Base-by-base conservation (phyloP, 352 stramenopile genomes). In the Ophiocytium majus region DNA sequence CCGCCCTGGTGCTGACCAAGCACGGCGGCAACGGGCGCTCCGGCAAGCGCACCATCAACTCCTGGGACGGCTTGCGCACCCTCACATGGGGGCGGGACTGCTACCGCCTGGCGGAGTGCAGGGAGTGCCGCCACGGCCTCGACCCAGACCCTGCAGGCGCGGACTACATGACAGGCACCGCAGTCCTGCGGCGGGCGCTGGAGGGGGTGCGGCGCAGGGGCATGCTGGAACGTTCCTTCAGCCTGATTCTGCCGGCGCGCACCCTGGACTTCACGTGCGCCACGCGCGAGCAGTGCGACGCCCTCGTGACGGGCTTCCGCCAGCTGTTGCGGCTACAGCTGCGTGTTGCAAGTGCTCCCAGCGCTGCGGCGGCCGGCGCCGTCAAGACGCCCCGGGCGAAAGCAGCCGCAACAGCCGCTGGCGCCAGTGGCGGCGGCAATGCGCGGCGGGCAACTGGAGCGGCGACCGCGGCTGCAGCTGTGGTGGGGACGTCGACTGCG, bases 381-480 rank as follows among this genome's bases (percentile, higher is more conserved):
- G 43, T n/a, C n/a, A n/a, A n/a, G n/a, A n/a, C n/a, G n/a, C n/a
- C n/a, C n/a, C n/a, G n/a, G n/a, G n/a, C n/a, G 17, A 34, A 74
- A n/a, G 35, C 19, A 37, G 66, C 64, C 66, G 0, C 66, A 10
- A n/a, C 28, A 10, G 66, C 31, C 80, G 50, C 32, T 63, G 23
- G 34, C 64, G 66, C 34, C 23, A 1, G 49, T 31, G 64, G 1
- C 28, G 37, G 10, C n/a, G 31, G 31, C 63, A 10, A 34, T 14
- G n/a, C 33, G 35, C 64, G 74, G 50, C 34, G 33, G 43, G 23
- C 34, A 49, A 14, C 76, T 33, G 36, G 17, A 34, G 71, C 32
- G 76, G 31, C 57, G 28, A 34, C 36, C 19, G 84, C n/a, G 33
- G 35, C 74, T 37, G 71, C 14, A 57, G 76, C 36, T 63, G 76